A percentile compares a stretch with the other conserved stretches of the same genome.
These are phyloP conservation scores for Bryoerythrophyllum caledonicum DNA, from an alignment of 225 moss, liverwort and hornwort genomes.

Conservation along the genomic window DNA sequence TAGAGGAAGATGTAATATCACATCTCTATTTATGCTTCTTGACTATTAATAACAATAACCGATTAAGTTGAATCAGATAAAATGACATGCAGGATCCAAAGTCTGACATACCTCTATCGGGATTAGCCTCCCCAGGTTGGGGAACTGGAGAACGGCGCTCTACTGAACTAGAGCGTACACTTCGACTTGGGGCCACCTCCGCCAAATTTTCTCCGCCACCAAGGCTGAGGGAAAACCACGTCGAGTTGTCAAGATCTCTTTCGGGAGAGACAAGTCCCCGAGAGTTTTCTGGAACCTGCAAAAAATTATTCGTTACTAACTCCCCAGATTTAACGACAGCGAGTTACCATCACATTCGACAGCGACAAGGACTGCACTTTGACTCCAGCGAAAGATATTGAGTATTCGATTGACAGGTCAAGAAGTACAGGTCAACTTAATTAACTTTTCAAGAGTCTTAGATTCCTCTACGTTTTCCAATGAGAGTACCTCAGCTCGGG, in stretches of 20 bases:
- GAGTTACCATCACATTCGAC: background rate
- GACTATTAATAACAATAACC: too few relatives aligned
- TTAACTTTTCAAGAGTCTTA: constrained; percentile 23
- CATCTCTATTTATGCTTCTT: too few relatives aligned
- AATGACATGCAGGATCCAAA: background rate
- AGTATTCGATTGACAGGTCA: constrained; percentile 18
- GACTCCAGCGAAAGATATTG: background rate
- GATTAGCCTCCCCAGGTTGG: constrained; percentile 41
- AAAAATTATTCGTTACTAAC: constrained; percentile 15
- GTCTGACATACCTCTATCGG: constrained; percentile 34
- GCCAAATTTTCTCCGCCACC: constrained; percentile 53
- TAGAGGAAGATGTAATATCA: too few relatives aligned
- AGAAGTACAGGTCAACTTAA: constrained; percentile 30
- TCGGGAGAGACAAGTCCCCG: constrained; percentile 49
- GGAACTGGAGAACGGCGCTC: constrained; percentile 41
- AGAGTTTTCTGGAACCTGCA: constrained; percentile 57
- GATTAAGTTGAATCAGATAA: too few relatives aligned
- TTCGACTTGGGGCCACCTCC: constrained; percentile 27
- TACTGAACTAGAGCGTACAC: constrained; percentile 37
- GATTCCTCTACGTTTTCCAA: constrained; percentile 23
- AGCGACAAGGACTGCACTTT: background rate
- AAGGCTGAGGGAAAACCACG: constrained; percentile 83
- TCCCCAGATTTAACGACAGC: background rate
- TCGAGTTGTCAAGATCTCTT: constrained; percentile 57
- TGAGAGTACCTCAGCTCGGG: constrained; percentile 51